Base-by-base conservation (phyloP, 768 basidiomycete species). In the Kwoniella heveanensis region DNA sequence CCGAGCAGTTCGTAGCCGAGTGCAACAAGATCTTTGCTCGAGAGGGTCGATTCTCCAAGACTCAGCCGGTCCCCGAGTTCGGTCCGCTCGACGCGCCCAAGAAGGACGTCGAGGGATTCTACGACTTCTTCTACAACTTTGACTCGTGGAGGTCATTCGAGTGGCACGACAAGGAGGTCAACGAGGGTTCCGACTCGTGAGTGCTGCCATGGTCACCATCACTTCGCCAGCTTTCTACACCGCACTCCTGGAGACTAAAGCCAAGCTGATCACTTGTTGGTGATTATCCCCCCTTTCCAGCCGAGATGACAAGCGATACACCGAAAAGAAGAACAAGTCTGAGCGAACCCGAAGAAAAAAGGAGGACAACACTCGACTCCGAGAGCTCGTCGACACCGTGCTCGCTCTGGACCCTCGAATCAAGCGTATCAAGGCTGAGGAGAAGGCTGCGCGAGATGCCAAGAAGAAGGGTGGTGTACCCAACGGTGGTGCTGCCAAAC, bases 121-220 rank as follows among this genome's bases (percentile, higher is more conserved):
- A 99, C 83, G 90, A 97, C 80, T 96, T 95, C 81, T 99, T 93
- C 92, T 98, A 99, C 85, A 95, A 94, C 85, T 95, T 99, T 81
- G 95, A 97, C 81, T 91, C 89, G 70, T 99, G 95, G 95, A 84
- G 95, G 73, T 91, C 88, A 80, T 99, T 97, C 79, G 95, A 99
- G 82, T 97, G 92, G 84, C 83, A 90, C 69, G 95, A 99, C 83
- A 98, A 99, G 84, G 95, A 99, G 80, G 89, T 92, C 61, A 95
- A 97, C 80, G 95, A 99, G 82, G 95, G 95, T 12, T 91, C 90
- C 66, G 95, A 98, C 79, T 91, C 85, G 92, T 92, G 56, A 68
- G 88, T 83, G 5, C n/a, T n/a, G n/a, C n/a, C n/a, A n/a, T n/a
- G n/a, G n/a, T n/a, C n/a, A n/a, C n/a, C n/a, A n/a, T n/a, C n/a